Base-by-base conservation (phyloP, 75 land plant genomes). In the Pseudotsuga menziesii region DNA sequence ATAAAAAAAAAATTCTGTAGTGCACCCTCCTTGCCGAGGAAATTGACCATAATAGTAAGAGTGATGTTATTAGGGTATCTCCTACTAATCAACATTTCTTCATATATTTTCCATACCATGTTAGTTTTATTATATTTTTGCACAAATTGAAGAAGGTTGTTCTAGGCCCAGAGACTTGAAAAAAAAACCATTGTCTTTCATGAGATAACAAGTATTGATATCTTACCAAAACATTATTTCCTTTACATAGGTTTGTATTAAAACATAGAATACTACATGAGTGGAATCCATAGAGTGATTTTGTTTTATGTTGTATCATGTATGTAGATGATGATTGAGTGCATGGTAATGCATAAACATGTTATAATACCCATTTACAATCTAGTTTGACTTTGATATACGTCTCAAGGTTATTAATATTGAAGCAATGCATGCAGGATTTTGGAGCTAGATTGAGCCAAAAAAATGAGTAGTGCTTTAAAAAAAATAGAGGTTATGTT, bases 1-100 rank as follows among this genome's bases (percentile, higher is more conserved):
- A 67, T 78, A n/a, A n/a, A n/a, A n/a, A n/a, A n/a, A n/a, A 76
- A 25, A 88, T 56, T 62, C 61, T 80, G 67, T 85, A 90, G 79
- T 23, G 23, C 58, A 52, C 92, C 92, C 77, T 82, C 83, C 75
- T 90, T 90, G 81, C 92, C 88, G 75, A 90, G 79, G 22, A 76
- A 78, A 78, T 27, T 58, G 1, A 88, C 58, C 86, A 88, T 61
- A 4, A 70, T 84, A 62, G 56, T 69, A 0, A 72, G 44, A 17
- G 83, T 85, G 3, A 27, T 69, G 58, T 78, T 79, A 82, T 90
- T 88, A 35, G 90, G 88, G 61, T 82, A 85, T 1, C 55, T 55
- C 73, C 84, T 83, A 2, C 20, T 69, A 58, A 20, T 69, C 32
- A 88, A 9, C 92, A 90, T 90, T 63, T 80, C 70, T 76, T 88